These are phyloP conservation scores for Tuber umbilicatum DNA, from an alignment of 495 filamentous ascomycete species.

Conservation along the genomic window DNA sequence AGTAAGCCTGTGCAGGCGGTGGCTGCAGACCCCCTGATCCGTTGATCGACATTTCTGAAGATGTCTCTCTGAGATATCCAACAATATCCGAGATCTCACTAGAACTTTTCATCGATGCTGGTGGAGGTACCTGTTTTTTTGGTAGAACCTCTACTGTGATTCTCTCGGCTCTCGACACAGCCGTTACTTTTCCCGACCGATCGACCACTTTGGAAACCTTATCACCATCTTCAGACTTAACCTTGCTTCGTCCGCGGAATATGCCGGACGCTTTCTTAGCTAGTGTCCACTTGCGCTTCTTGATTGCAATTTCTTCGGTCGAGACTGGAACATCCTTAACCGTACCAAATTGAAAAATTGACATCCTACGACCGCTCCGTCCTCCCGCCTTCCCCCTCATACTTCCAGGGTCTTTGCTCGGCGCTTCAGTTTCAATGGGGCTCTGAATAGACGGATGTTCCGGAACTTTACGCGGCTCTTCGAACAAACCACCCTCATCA, in stretches of 20 bases:
- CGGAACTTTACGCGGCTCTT: constrained; percentile 29
- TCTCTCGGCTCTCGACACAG: not conserved
- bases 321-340: constrained; percentile 15
- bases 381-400: constrained; percentile 23
- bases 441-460: constrained; percentile 23
- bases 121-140: constrained; percentile 32
- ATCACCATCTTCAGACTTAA: constrained; percentile 16
- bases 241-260: constrained; percentile 26
- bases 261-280: constrained; percentile 31
- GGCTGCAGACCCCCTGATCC: constrained; percentile 22
- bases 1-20: constrained; percentile 32
- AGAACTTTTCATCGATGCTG: constrained; percentile 18
- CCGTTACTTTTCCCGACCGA: constrained; percentile 1
- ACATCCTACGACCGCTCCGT: constrained; percentile 25
- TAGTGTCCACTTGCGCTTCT: constrained; percentile 29
- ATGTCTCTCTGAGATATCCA: constrained; percentile 32
- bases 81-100: constrained; percentile 29
- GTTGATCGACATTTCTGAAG: constrained; percentile 18
- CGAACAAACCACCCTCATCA: constrained; percentile 21
- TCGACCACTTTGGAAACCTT: constrained; percentile 12
- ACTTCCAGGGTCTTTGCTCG: constrained; percentile 20
- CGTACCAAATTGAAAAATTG: constrained; percentile 23
- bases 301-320: constrained; percentile 15
- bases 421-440: constrained; percentile 14
- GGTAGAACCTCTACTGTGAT: constrained; percentile 3